Evolutionary conservation across 768 basidiomycete species (phyloP).

Genomic region (Mycena vitilis): DNA sequence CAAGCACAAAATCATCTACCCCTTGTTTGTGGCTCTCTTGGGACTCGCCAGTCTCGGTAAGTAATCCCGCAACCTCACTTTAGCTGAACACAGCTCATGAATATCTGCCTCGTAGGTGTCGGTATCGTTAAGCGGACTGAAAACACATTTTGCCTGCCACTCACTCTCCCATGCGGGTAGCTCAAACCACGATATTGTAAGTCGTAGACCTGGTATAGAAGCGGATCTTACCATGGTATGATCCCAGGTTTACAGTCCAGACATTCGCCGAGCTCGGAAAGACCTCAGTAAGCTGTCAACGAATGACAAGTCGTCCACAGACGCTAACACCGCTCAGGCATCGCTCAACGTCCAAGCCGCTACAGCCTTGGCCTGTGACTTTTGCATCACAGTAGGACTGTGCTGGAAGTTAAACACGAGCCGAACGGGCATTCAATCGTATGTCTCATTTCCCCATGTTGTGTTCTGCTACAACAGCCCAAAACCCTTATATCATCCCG

Average conservation of each 20-base stretch:
- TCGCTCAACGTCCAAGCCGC: slow-evolving; percentile 6
- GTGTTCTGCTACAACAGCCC: too few species aligned
- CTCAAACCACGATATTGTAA: slow-evolving; percentile 10
- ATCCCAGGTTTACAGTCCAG: slow-evolving; percentile 1
- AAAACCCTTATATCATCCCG: background rate
- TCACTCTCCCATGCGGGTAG: slow-evolving; percentile 3
- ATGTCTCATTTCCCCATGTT: background rate
- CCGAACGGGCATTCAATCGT: slow-evolving; percentile 17
- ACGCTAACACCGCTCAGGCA: background rate
- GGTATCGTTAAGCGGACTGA: slow-evolving; percentile 2
- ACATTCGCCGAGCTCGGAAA: background rate
- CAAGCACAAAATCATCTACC: slow-evolving; percentile 11
- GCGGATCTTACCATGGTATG: background rate
- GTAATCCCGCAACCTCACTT: background rate
- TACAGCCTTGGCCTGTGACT: background rate
- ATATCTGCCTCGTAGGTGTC: slow-evolving; percentile 5
- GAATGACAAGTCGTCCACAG: background rate
- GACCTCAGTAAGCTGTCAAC: slow-evolving; percentile 9
- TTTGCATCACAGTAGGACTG: slow-evolving; percentile 9
- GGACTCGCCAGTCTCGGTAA: slow-evolving; percentile 6
- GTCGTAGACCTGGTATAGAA: background rate
- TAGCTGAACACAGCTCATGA: background rate
- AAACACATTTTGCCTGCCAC: slow-evolving; percentile 3
- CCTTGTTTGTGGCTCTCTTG: slow-evolving; percentile 12
- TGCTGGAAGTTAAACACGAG: slow-evolving; percentile 12